Conservation (phyloP, 2,329 filamentous ascomycete genomes). For the Colletotrichum salicis region DNA sequence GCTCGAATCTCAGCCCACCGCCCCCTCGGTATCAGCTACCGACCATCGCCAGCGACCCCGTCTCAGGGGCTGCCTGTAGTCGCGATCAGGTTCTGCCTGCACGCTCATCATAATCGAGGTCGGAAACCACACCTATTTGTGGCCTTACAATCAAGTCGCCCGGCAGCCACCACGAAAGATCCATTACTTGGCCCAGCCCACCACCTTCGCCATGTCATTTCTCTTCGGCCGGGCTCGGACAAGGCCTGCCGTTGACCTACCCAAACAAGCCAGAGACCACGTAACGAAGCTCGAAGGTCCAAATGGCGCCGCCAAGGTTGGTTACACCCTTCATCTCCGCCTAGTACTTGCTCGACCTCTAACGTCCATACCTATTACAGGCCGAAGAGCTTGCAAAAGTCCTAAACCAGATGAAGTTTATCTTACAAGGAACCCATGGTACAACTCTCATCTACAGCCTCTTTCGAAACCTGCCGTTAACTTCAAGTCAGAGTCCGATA, state of each 20-base stretch:
- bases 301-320: slow-evolving; percentile 59
- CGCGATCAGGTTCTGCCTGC: background rate
- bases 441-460: slow-evolving; percentile 35
- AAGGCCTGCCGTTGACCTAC: slow-evolving; percentile 63
- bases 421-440: slow-evolving; percentile 95
- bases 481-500: slow-evolving; percentile 76
- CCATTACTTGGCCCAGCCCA: background rate
- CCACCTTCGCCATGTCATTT: slow-evolving; percentile 59
- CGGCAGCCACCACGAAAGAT: background rate
- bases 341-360: slow-evolving; percentile 34
- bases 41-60: background rate
- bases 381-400: slow-evolving; percentile 88
- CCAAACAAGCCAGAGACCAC: slow-evolving; percentile 67
- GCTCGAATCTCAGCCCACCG: background rate
- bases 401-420: slow-evolving; percentile 89
- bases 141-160: background rate
- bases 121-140: background rate
- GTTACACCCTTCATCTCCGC: slow-evolving; percentile 10
- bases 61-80: background rate
- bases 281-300: slow-evolving; percentile 63
- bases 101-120: background rate
- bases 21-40: background rate
- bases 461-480: slow-evolving; percentile 19
- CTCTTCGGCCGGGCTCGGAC: slow-evolving; percentile 65
- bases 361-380: slow-evolving; percentile 56